These are phyloP conservation scores for Rhododendron kiyosumense DNA, from an alignment of 148 eudicot species.

Conservation along the genomic window DNA sequence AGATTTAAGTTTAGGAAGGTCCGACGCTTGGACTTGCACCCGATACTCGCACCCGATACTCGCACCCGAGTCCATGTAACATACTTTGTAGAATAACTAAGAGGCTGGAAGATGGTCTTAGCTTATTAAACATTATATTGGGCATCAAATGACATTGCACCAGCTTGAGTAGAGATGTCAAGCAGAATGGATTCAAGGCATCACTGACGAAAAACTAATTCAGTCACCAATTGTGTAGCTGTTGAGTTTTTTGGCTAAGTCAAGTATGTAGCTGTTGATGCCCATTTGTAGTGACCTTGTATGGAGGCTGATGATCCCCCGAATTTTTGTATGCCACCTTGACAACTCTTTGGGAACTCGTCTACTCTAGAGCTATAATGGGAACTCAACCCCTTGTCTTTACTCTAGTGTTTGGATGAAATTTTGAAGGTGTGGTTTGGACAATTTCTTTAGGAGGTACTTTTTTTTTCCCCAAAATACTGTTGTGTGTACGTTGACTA, in stretches of 20 bases:
- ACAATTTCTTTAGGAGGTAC: not conserved
- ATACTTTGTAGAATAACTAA: not conserved
- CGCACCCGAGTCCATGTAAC: too few relatives aligned
- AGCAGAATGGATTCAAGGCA: not conserved
- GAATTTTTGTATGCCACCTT: not conserved
- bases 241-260: not conserved
- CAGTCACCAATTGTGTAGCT: not conserved
- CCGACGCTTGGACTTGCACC: too few relatives aligned
- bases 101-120: not conserved
- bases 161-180: not conserved
- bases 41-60: too few relatives aligned
- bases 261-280: not conserved
- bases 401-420: not conserved
- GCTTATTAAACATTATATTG: not conserved
- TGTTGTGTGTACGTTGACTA: not conserved
- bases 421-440: not conserved
- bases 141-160: not conserved
- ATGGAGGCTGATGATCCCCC: not conserved
- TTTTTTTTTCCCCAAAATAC: too few relatives aligned
- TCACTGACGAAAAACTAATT: not conserved
- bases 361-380: not conserved
- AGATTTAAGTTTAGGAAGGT: too few relatives aligned
- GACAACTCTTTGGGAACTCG: not conserved
- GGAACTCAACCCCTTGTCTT: not conserved
- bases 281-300: not conserved